Percentiles rank a stretch among this genome's conserved stretches.
These are phyloP conservation scores for Byssoonygena ceratinophila DNA, from an alignment of 2,329 filamentous ascomycete species.

Conservation along the genomic window DNA sequence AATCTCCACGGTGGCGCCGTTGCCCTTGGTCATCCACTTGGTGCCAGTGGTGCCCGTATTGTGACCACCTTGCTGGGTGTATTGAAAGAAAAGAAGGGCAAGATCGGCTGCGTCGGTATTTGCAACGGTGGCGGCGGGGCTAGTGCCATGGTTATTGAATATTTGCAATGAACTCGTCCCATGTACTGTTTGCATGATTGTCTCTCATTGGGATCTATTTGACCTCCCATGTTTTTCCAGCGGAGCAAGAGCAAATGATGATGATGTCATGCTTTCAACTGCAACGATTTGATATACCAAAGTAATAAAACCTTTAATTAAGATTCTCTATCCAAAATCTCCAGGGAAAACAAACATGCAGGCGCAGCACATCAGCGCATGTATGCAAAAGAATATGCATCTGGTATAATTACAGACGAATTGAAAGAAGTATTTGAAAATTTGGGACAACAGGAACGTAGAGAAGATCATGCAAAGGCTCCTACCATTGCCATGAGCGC, in stretches of 20 bases:
- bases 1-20: constrained; percentile 94
- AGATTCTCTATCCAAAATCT: not conserved
- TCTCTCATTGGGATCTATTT: not conserved
- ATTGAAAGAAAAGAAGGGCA: constrained; percentile 78
- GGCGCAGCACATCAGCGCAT: not conserved
- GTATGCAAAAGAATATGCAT: not conserved
- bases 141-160: constrained; percentile 83
- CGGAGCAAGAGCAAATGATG: too few species aligned
- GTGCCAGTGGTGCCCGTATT: constrained; percentile 87
- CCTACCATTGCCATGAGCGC: constrained; percentile 57
- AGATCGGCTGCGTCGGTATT: constrained; percentile 87
- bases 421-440: not conserved
- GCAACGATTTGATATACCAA: not conserved
- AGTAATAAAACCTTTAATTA: not conserved
- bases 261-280: not conserved
- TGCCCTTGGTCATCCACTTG: constrained; percentile 88
- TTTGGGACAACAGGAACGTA: not conserved
- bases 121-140: constrained; percentile 97
- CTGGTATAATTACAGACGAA: not conserved
- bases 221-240: too few species aligned
- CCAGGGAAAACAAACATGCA: not conserved
- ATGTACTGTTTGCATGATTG: not conserved
- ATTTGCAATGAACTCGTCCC: constrained; percentile 27
- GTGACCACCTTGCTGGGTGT: constrained; percentile 82
- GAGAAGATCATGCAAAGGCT: constrained; percentile 45